Evolutionary conservation across 129 eudicot species (phyloP), one percentile per base, ranked within the genome.

Genomic region (Glebionis coronaria): DNA sequence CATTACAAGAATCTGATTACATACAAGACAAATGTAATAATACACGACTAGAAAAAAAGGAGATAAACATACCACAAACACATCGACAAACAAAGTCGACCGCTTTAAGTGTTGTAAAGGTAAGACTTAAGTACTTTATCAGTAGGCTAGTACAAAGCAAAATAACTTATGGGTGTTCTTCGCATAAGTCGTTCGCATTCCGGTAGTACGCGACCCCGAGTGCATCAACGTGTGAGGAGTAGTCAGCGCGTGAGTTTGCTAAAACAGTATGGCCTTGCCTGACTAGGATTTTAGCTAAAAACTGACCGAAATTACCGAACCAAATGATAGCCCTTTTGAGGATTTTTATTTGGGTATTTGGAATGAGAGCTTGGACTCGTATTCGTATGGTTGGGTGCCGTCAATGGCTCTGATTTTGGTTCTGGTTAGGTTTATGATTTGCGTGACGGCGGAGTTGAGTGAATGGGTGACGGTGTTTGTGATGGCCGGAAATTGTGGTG

Each of bases 231-330:
- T 14, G 18, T 44, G 73, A 42, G 12, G 85, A 78, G 78, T 88
- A 82, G 46, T 92, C 84, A 4, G 95, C 73, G 12, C 98, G 85
- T 25, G 97, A 91, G 56, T 83, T 81, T 3, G 96, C 97, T 4
- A 77, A 72, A 15, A 91, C 94, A 9, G 79, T 75, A 73, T 91
- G 97, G 27, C 96, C 96, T 59, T 88, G 97, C 3, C 81, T 70
- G 29, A 85, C 75, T 44, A 91, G 73, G 42, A 96, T 78, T 77
- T 85, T 87, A 20, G 90, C 85, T 0, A 88, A 65, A 38, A 91
- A 91, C 13, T 91, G 97, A 27, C 95, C 97, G 71, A 84, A 91
- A 72, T 87, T 87, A 2, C 97, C 97, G 25, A 91, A 91, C n/a
- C 97, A 95, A 0, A 91, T 65, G 0, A 91, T 69, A 40, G 86